A percentile compares a stretch with the other conserved stretches of the same genome.
Evolutionary conservation across 2,329 filamentous ascomycete species (phyloP).

Genomic region (Verticillium nubilum): DNA sequence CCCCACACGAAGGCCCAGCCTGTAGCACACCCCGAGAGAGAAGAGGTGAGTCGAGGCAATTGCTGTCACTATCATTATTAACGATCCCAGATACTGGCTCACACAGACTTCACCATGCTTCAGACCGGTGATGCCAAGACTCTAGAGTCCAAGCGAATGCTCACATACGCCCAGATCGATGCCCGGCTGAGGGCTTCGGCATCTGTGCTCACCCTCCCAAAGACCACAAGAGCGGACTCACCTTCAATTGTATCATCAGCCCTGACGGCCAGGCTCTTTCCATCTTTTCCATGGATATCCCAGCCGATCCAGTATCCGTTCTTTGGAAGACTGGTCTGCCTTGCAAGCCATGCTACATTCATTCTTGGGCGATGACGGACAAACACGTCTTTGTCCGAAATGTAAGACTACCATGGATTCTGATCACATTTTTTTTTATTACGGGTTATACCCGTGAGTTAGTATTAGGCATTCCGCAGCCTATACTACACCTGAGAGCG

Average conservation of each 20-base stretch:
- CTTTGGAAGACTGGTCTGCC: conserved; percentile 12
- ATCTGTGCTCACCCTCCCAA: conserved; percentile 13
- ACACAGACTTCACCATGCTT: conserved; percentile 11
- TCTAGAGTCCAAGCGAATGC: conserved; percentile 10
- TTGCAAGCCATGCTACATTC: conserved; percentile 11
- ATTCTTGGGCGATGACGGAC: conserved; percentile 12
- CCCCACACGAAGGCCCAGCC: conserved; percentile 5
- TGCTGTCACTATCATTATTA: neutral
- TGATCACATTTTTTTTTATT: too few relatives aligned
- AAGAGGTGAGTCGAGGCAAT: conserved; percentile 3
- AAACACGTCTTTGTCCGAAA: conserved; percentile 12
- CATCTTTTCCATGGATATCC: conserved; percentile 10
- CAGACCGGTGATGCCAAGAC: conserved; percentile 12
- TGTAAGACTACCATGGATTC: conserved; percentile 5
- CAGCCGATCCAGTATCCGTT: conserved; percentile 5
- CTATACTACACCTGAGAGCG: too few relatives aligned
- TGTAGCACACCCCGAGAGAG: conserved; percentile 3
- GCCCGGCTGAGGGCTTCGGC: conserved; percentile 9
- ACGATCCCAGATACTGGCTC: conserved; percentile 4
- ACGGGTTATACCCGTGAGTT: too few relatives aligned
- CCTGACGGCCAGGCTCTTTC: conserved; percentile 5
- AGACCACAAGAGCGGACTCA: conserved; percentile 9
- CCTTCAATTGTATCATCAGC: conserved; percentile 11
- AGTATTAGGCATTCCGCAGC: too few relatives aligned
- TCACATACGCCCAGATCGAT: conserved; percentile 13